Evolutionary conservation across 2,329 filamentous ascomycete species (phyloP).

Genomic region (Fusarium sp.): DNA sequence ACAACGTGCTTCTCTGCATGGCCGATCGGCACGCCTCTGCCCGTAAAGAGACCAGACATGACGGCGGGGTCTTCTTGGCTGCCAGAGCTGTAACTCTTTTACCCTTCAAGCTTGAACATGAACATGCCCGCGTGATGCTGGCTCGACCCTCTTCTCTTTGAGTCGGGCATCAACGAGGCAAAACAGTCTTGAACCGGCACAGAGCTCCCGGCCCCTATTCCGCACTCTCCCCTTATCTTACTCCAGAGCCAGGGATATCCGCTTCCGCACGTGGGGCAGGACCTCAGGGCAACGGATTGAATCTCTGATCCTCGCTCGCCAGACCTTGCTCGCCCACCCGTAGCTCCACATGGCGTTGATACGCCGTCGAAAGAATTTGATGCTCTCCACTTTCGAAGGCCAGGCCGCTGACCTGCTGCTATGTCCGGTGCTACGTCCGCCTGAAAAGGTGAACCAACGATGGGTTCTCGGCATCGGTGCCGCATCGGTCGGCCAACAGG

Average conservation of each 20-base stretch:
- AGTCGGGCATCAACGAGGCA: neutral
- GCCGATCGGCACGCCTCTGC: neutral
- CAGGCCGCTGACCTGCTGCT: slow-evolving; percentile 7
- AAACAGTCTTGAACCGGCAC: slow-evolving; percentile 4
- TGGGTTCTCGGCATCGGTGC: slow-evolving; percentile 32
- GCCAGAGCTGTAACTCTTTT: neutral
- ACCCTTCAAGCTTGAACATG: neutral
- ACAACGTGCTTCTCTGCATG: neutral
- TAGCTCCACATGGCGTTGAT: slow-evolving; percentile 20
- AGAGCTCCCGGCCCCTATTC: slow-evolving; percentile 1
- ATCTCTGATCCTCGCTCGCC: slow-evolving; percentile 9
- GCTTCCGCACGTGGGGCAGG: slow-evolving; percentile 10
- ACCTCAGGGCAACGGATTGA: neutral
- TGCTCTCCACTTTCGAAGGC: slow-evolving; percentile 32
- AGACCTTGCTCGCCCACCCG: slow-evolving; percentile 9
- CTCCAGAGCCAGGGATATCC: neutral
- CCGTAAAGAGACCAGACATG: neutral
- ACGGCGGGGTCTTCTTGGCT: neutral
- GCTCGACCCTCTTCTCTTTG: neutral
- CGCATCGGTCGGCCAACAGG: slow-evolving; percentile 34
- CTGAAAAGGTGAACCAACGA: neutral
- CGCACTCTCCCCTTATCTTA: slow-evolving; percentile 11
- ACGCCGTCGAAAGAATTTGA: slow-evolving; percentile 7
- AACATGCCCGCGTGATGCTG: neutral
- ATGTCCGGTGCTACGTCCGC: slow-evolving; percentile 29